These are phyloP conservation scores for Geopyxis carbonaria DNA, from an alignment of 495 filamentous ascomycete species.

Conservation along the genomic window DNA sequence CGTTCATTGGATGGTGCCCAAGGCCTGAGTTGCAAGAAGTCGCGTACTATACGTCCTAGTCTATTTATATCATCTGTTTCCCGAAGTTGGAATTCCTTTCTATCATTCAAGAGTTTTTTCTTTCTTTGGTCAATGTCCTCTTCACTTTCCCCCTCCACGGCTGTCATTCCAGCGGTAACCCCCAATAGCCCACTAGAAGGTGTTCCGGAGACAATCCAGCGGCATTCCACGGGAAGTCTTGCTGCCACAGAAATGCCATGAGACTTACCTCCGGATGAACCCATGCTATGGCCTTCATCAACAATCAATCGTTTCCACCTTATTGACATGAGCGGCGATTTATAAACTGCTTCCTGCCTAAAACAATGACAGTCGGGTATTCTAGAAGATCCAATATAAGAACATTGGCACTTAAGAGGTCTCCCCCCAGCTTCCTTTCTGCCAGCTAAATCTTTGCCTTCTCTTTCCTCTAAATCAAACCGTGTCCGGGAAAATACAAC, in stretches of 20 bases:
- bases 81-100: conserved; percentile 28
- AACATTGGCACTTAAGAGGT: conserved; percentile 25
- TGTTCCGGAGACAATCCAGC: conserved; percentile 86
- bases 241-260: conserved; percentile 51
- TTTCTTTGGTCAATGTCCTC: not conserved
- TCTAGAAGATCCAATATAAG: conserved; percentile 30
- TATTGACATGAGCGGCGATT: conserved; percentile 48
- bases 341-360: conserved; percentile 27
- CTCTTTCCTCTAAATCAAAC: conserved; percentile 45
- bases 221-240: conserved; percentile 49
- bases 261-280: conserved; percentile 38
- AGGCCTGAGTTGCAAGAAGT: conserved; percentile 59
- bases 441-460: conserved; percentile 24
- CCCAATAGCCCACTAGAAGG: conserved; percentile 69
- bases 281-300: conserved; percentile 79
- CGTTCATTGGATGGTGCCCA: conserved; percentile 39
- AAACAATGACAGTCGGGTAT: conserved; percentile 30
- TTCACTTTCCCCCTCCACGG: conserved; percentile 32
- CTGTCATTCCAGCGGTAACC: conserved; percentile 45
- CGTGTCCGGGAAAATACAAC: conserved; percentile 57
- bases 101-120: conserved; percentile 11
- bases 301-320: conserved; percentile 78
- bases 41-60: conserved; percentile 49
- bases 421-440: conserved; percentile 14
- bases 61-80: conserved; percentile 57